Percentiles rank a stretch among this genome's conserved stretches.
phyloP scores from a whole-genome alignment of 345 rosid genomes.

The Excoecaria agallocha region DNA sequence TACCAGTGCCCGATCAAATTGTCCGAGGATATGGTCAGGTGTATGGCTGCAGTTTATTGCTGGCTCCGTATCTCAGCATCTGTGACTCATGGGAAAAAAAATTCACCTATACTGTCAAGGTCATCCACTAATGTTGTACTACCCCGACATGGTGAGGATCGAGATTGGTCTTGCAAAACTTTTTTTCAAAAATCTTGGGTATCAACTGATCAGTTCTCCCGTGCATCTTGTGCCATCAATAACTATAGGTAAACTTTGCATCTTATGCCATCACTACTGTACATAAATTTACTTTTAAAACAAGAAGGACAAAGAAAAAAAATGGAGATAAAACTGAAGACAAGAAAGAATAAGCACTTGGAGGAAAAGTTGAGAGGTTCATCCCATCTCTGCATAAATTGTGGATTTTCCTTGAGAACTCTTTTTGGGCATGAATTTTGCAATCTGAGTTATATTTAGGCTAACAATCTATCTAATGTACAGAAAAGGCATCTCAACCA shows the following conservation, averaged over 20 bases:
- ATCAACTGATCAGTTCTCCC: conserved; percentile 67
- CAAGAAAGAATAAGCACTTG: no score
- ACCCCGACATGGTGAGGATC: conserved; percentile 50
- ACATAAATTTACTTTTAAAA: background rate
- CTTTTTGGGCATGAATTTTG: background rate
- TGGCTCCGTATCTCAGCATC: conserved; percentile 62
- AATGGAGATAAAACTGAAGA: background rate
- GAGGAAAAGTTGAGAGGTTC: no score
- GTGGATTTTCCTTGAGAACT: background rate
- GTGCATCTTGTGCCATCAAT: conserved; percentile 65
- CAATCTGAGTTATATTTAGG: background rate
- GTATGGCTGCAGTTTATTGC: conserved; percentile 82
- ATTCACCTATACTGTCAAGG: conserved; percentile 54
- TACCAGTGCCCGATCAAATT: conserved; percentile 80
- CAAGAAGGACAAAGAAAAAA: background rate
- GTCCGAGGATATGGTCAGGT: conserved; percentile 89
- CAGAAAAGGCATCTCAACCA: background rate
- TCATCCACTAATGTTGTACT: conserved; percentile 62
- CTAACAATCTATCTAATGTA: background rate
- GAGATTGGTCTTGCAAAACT: conserved; percentile 68
- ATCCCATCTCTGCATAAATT: background rate
- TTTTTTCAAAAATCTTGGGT: conserved; percentile 68
- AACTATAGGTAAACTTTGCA: conserved; percentile 67
- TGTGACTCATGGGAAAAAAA: conserved; percentile 37
- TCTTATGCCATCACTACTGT: conserved; percentile 53